Conservation (phyloP, 1,284 basidiomycete genomes). For the Coriolopsis trogii region DNA sequence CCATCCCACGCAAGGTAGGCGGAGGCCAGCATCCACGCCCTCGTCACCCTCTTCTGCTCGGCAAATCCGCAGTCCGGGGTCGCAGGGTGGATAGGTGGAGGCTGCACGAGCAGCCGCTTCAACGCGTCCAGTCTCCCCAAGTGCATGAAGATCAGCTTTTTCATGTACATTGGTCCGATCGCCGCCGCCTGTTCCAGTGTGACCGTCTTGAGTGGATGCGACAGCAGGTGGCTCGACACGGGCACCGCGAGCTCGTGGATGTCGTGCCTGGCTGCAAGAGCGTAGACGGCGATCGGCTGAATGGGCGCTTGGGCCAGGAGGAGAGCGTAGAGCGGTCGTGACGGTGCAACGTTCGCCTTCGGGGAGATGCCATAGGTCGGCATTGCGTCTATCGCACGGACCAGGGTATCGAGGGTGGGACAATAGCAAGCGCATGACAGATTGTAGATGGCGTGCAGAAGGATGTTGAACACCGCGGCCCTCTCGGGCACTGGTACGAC, state of each 20-base stretch:
- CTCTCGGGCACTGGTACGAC: constrained; percentile 37
- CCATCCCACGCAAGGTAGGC: constrained; percentile 43
- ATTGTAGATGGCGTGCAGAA: constrained; percentile 39
- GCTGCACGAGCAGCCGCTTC: constrained; percentile 39
- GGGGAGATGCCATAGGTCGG: constrained; percentile 34
- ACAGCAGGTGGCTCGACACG: constrained; percentile 37
- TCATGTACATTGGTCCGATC: constrained; percentile 40
- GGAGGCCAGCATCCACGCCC: constrained; percentile 41
- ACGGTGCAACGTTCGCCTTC: constrained; percentile 24
- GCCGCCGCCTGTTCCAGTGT: constrained; percentile 34
- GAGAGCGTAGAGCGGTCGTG: constrained; percentile 32
- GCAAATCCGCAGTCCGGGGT: constrained; percentile 36
- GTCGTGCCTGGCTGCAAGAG: constrained; percentile 35
- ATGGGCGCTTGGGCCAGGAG: constrained; percentile 38
- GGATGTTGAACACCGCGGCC: constrained; percentile 38
- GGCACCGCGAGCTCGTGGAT: constrained; percentile 39
- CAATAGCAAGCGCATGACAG: constrained; percentile 38
- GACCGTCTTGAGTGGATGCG: constrained; percentile 33
- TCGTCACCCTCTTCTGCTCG: constrained; percentile 41
- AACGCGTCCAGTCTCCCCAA: constrained; percentile 41
- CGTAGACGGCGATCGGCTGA: constrained; percentile 38
- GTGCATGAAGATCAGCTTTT: constrained; percentile 42
- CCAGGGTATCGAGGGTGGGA: constrained; percentile 34
- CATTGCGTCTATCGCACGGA: constrained; percentile 34
- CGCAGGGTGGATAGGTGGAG: constrained; percentile 39